Evolutionary conservation across 2,329 filamentous ascomycete species (phyloP), one percentile per base, ranked within the genome.

Genomic region (Hypoxylon rubiginosum): DNA sequence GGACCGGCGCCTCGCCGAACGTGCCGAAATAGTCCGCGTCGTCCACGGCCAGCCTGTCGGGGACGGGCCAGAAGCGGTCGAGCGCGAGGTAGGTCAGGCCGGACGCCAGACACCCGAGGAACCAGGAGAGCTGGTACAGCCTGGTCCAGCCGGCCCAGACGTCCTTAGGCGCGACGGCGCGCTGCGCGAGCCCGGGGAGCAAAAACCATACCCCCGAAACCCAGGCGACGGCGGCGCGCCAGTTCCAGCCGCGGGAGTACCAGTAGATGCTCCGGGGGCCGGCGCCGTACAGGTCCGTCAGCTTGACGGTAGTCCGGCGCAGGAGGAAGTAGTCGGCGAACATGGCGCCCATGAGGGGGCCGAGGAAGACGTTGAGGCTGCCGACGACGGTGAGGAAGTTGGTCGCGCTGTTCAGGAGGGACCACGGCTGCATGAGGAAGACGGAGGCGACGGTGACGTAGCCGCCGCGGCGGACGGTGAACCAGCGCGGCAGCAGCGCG

Each of bases 341-440:
- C 76, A 78, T 77, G 41, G 78, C 73, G 8, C 77, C 77, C 30
- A 74, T 76, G 58, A 78, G 72, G 3, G 77, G 76, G 1, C 75
- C 77, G 15, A 79, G 68, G 62, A 79, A 79, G 34, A 79, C 71
- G 0, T 79, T 77, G 61, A 81, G 82, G 0, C 79, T 81, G 19
- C 75, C 79, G 0, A 75, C 62, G n/a, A 74, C 72, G 19, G 60
- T 66, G 55, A 75, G 52, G 46, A 75, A 74, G 6, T 69, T 74
- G 19, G 70, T 56, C 4, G 72, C 69, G 21, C 62, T 52, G 64
- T 74, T 74, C 58, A 74, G 68, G 7, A 75, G 66, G 49, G 73
- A 69, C 73, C 73, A 75, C 0, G 73, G 73, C 50, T 73, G 72
- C 26, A 72, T 70, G 53, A 71, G 59, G 68, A 71, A 74, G 1